Percentiles rank a stretch among this genome's conserved stretches.
Evolutionary conservation across 2,329 filamentous ascomycete genomes (phyloP).

Genomic region (Cercospora brassicicola): DNA sequence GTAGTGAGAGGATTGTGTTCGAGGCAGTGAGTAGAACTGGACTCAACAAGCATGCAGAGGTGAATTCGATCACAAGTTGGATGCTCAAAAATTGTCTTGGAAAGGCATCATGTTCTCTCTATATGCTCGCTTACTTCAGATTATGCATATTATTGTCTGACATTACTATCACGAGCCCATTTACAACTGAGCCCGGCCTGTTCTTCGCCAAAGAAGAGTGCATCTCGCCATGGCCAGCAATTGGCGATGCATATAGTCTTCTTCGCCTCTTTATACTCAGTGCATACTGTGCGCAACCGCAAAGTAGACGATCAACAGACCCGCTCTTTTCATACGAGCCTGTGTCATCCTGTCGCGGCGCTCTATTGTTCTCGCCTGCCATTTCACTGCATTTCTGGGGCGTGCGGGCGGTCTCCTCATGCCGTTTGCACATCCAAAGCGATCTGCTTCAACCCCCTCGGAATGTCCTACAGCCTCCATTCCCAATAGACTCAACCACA

Average conservation of each 20-base stretch:
- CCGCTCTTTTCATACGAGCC: not conserved
- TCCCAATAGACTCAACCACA: conserved; percentile 15
- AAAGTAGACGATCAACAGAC: not conserved
- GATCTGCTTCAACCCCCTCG: not conserved
- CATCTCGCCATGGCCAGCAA: not conserved
- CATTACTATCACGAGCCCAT: not conserved
- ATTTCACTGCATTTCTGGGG: not conserved
- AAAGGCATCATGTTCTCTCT: not conserved
- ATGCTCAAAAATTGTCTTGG: not conserved
- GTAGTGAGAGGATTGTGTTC: conserved; percentile 9
- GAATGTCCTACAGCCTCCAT: conserved; percentile 13
- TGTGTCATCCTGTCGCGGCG: not conserved
- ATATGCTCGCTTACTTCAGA: not conserved
- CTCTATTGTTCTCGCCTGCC: not conserved
- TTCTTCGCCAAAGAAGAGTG: not conserved
- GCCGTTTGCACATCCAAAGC: not conserved
- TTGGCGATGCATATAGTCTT: not conserved
- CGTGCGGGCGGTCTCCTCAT: not conserved
- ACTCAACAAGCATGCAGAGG: not conserved
- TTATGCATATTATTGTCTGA: not conserved
- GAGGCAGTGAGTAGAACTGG: not conserved
- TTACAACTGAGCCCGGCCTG: not conserved
- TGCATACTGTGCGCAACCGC: not conserved
- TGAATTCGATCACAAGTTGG: not conserved
- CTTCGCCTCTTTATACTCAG: not conserved